phyloP scores from a whole-genome alignment of 2,329 filamentous ascomycete genomes.

The Chrysosporium queenslandicum region DNA sequence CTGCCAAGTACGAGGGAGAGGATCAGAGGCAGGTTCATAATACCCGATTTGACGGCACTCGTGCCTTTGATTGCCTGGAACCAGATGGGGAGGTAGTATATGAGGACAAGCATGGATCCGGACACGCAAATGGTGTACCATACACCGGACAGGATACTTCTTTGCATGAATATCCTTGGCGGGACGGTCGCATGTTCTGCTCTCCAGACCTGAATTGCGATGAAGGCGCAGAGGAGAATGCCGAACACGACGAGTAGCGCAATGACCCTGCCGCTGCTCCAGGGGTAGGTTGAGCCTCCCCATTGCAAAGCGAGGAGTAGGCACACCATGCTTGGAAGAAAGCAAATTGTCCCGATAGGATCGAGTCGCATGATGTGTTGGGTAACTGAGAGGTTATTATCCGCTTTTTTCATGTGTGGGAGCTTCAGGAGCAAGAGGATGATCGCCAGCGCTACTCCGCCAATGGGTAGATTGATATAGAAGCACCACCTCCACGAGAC shows the following conservation, averaged over 20 bases:
- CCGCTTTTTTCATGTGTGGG: neutral
- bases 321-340: conserved; percentile 20
- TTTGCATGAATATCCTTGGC: conserved; percentile 11
- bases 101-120: conserved; percentile 10
- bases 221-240: conserved; percentile 18
- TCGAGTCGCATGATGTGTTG: conserved; percentile 19
- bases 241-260: conserved; percentile 18
- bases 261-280: conserved; percentile 19
- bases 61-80: conserved; percentile 20
- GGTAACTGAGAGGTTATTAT: neutral
- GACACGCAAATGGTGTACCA: neutral
- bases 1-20: conserved; percentile 17
- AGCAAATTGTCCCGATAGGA: conserved; percentile 18
- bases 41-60: conserved; percentile 17
- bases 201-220: conserved; percentile 15
- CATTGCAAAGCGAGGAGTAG: conserved; percentile 23
- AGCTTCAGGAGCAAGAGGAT: conserved; percentile 8
- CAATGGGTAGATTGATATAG: conserved; percentile 15
- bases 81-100: conserved; percentile 21
- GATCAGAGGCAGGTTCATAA: conserved; percentile 21
- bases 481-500: conserved; percentile 17
- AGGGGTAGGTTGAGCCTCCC: conserved; percentile 19
- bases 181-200: conserved; percentile 11
- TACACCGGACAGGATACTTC: conserved; percentile 12
- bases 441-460: conserved; percentile 8